Base-by-base conservation (phyloP, 441 rosid genomes). In the Biscutella laevigata region DNA sequence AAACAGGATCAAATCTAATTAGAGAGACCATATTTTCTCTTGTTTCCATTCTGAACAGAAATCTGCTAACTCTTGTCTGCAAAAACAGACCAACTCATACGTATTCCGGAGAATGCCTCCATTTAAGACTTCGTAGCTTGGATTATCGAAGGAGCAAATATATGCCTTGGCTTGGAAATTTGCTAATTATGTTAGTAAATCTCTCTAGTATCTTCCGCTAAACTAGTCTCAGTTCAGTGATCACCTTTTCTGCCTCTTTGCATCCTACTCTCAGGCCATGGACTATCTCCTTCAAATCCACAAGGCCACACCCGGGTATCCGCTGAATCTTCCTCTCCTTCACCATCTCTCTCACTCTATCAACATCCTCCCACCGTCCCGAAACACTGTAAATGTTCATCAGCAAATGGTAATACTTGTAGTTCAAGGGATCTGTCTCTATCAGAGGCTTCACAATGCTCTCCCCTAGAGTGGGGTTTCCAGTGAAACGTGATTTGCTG, bases 251-350 rank as follows among this genome's bases (percentile, higher is more conserved):
- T 17, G 20, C 20, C 20, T 17, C 20, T 17, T 17, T 17, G 20
- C 20, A 17, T 17, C 20, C 20, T 17, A 17, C 2, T 17, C 20
- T 17, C 20, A 17, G 20, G 20, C 20, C 1, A 17, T 17, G 20
- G 20, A 17, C 20, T 17, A 17, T 17, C 20, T 17, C 20, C 3
- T 17, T 17, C 20, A 17, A 17, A 3, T 17, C 3, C n/a, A n/a
- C n/a, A n/a, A n/a, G n/a, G n/a, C n/a, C n/a, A n/a, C 88, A 83
- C 20, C 75, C 72, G 0, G 88, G 84, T 1, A 72, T 61, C 59
- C 70, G 66, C 48, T 68, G 75, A 6, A 73, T 56, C 60, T 49
- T 56, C 55, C 53, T 70, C 42, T 72, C 70, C 30, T 79, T 83
- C 65, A n/a, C n/a, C n/a, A n/a, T n/a, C n/a, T n/a, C n/a, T 17